Evolutionary conservation across 495 filamentous ascomycete genomes (phyloP), one percentile per base, ranked within the genome.

Genomic region (Podospora sp.): DNA sequence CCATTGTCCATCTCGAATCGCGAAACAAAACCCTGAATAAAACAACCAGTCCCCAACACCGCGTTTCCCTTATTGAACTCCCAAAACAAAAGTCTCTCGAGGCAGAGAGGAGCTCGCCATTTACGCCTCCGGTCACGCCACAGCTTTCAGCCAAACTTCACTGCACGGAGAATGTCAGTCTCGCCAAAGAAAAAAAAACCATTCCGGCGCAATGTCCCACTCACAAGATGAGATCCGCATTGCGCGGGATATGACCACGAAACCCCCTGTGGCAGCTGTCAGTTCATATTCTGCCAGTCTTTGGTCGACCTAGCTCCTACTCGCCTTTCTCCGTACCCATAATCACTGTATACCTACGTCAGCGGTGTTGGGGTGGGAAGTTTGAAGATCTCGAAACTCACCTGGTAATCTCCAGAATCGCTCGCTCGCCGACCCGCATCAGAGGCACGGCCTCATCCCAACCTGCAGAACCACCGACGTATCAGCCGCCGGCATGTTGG

Each of bases 371-470:
- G 53, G 25, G 7, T 55, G 25, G 7, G 9, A 7, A 5, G n/a
- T 50, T 5, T 11, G 25, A 18, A 60, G 52, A 20, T 29, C 6
- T 6, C 24, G n/a, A 24, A 24, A 78, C 88, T 75, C 83, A 94
- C 92, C 86, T 85, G 27, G 87, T 84, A 69, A 95, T 95, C 36
- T 88, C 91, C 67, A 96, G 79, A 20, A 88, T 89, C 25, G 91
- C 88, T 78, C 89, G 90, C 83, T 96, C 92, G 69, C 92, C 92
- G 11, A 92, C 80, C 69, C 83, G 88, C 91, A 96, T 94, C 67
- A 86, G 80, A 24, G 85, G 78, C 29, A 96, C 91, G 66, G 90
- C 92, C 82, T 94, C 88, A 68, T 96, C 92, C 92, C 92, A 96
- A 55, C 92, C 92, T 93, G 29, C 20, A 24, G 22, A 6, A 1